Base-by-base conservation (phyloP, 345 rosid genomes). In the Pelargonium nanum region DNA sequence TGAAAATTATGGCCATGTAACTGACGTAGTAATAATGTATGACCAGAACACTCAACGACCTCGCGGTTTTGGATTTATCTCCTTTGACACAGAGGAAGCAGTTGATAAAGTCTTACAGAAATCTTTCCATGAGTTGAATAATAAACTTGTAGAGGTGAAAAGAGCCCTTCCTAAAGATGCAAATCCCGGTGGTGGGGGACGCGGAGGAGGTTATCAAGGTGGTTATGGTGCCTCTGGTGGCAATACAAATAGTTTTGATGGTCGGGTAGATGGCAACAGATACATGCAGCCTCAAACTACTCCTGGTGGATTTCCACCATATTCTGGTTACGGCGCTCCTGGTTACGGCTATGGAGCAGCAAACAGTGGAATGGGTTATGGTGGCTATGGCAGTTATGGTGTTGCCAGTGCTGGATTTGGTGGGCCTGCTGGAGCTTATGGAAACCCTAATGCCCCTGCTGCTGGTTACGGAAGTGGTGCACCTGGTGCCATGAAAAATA, bases 141-240 rank as follows among this genome's bases (percentile, higher is more conserved):
- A 96, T 54, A 93, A 89, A 77, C 94, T 87, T 79, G 99, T 93
- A 57, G 99, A 93, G 78, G 99, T 93, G 24, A 93, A 93, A 75
- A 73, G 86, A 30, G 99, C 99, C 63, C 91, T 88, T 72, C 99
- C 99, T 0, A 93, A 93, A 77, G 99, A 93, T 70, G 89, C 97
- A 40, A 89, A 85, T 71, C 89, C 89, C 58, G 89, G 94, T 60
- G 91, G 87, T 21, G 83, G 78, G 26, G 55, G 78, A 48, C 81
- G 96, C 23, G 70, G 74, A 80, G 84, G 90, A 44, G 80, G 89
- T 32, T 68, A 79, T n/a, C 45, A 56, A 10, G 60, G 75, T 26
- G 73, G 72, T 8, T 93, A 82, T 78, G 87, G 92, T 65, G 71
- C 78, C 66, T 84, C 87, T 64, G 91, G 90, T 71, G 85, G 86